Evolutionary conservation across 257 asterid genomes (phyloP).

Genomic region (Nicotiana paniculata): DNA sequence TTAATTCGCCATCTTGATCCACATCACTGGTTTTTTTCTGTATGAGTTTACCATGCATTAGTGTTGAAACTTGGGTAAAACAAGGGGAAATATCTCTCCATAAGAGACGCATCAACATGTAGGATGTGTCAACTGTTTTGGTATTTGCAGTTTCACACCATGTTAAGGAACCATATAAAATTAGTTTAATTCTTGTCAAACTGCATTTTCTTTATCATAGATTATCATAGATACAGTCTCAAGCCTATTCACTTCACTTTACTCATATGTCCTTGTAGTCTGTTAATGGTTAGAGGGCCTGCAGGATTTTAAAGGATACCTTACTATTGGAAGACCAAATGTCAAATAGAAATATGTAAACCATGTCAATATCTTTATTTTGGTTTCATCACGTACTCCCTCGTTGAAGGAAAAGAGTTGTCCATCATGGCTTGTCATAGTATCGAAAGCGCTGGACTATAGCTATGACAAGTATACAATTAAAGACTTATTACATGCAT

Average conservation of each 20-base stretch:
- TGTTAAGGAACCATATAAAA: not conserved
- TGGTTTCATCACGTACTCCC: not conserved
- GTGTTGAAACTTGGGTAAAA: not conserved
- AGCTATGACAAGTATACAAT: not conserved
- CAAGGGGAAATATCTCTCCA: not conserved
- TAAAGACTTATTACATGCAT: not conserved
- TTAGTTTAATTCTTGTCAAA: not conserved
- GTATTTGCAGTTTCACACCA: not conserved
- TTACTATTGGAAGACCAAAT: not conserved
- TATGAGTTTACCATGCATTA: not conserved
- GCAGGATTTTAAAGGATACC: not conserved
- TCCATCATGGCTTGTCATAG: not conserved
- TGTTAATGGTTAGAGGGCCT: not conserved
- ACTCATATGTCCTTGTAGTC: not conserved
- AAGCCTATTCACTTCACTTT: not conserved
- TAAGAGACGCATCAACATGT: not conserved
- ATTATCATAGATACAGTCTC: not conserved
- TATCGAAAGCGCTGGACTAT: not conserved
- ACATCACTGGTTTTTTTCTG: slow-evolving; percentile 26
- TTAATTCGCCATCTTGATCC: slow-evolving; percentile 23
- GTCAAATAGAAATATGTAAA: not conserved
- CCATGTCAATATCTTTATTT: not conserved
- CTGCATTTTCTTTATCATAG: not conserved
- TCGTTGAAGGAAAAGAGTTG: not conserved
- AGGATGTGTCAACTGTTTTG: not conserved